Percentiles rank a stretch among this genome's conserved stretches.
Evolutionary conservation across 441 rosid genomes (phyloP).

Genomic region (Kokia cookei): DNA sequence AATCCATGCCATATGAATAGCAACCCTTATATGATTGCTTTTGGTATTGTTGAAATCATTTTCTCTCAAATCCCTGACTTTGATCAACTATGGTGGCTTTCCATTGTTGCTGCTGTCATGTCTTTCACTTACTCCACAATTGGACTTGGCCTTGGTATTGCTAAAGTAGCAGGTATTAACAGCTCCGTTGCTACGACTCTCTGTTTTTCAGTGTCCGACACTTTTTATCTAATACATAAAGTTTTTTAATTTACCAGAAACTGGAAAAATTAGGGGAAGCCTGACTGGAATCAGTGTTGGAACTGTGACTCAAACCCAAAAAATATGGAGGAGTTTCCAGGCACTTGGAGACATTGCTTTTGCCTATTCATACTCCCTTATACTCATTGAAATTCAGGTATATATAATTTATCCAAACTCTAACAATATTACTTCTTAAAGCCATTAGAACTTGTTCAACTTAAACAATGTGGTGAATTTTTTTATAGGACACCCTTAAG

Average conservation of each 20-base stretch:
- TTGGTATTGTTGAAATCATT: conserved; percentile 57
- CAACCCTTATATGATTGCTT: conserved; percentile 71
- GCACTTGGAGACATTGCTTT: conserved; percentile 89
- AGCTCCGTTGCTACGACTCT: background rate
- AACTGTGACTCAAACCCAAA: conserved; percentile 52
- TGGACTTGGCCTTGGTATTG: conserved; percentile 80
- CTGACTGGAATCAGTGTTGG: conserved; percentile 67
- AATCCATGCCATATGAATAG: conserved; percentile 59
- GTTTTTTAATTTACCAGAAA: conserved; percentile 23
- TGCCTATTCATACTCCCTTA: conserved; percentile 74
- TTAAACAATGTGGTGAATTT: background rate
- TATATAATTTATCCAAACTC: background rate
- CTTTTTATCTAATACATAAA: background rate
- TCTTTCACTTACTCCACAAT: conserved; percentile 78
- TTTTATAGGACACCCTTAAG: conserved; percentile 57
- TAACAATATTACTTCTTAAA: background rate
- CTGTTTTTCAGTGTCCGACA: too few species aligned
- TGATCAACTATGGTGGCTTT: conserved; percentile 88
- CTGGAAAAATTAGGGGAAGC: conserved; percentile 54
- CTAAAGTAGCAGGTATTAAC: conserved; percentile 48
- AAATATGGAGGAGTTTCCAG: conserved; percentile 79
- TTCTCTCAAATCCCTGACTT: conserved; percentile 89
- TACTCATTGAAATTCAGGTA: conserved; percentile 87
- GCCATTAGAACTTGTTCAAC: background rate
- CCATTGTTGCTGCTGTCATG: conserved; percentile 79